These are phyloP conservation scores for Colletotrichum shisoi DNA, from an alignment of 2,329 filamentous ascomycete genomes.

Conservation along the genomic window DNA sequence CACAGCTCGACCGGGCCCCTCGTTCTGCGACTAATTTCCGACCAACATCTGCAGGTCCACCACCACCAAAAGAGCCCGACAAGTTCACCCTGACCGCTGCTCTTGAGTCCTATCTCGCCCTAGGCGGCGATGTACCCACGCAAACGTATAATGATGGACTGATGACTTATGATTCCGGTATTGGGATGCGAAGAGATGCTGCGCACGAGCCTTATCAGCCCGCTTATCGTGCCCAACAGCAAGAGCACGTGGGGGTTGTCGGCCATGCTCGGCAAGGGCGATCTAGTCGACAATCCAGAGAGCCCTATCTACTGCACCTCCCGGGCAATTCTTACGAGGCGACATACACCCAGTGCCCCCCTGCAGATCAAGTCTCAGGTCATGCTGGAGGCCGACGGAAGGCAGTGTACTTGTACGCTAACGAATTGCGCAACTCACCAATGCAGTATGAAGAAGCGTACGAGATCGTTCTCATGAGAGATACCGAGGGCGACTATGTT, in stretches of 20 bases:
- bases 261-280: neutral
- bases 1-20: neutral
- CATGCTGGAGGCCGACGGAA: neutral
- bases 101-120: slow-evolving; percentile 30
- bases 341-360: neutral
- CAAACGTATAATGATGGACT: neutral
- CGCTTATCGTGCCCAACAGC: neutral
- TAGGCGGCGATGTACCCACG: slow-evolving; percentile 26
- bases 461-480: slow-evolving; percentile 57
- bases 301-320: neutral
- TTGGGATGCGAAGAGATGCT: neutral
- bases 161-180: neutral
- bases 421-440: neutral
- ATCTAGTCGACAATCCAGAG: neutral
- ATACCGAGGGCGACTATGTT: slow-evolving; percentile 57
- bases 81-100: slow-evolving; percentile 31
- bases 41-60: neutral
- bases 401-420: neutral
- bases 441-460: slow-evolving; percentile 46
- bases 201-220: neutral
- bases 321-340: neutral
- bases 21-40: neutral
- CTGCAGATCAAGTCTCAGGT: neutral
- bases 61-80: neutral
- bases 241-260: neutral